Evolutionary conservation across 352 stramenopile genomes (phyloP).

Genomic region (Phytophthora sansomeana): DNA sequence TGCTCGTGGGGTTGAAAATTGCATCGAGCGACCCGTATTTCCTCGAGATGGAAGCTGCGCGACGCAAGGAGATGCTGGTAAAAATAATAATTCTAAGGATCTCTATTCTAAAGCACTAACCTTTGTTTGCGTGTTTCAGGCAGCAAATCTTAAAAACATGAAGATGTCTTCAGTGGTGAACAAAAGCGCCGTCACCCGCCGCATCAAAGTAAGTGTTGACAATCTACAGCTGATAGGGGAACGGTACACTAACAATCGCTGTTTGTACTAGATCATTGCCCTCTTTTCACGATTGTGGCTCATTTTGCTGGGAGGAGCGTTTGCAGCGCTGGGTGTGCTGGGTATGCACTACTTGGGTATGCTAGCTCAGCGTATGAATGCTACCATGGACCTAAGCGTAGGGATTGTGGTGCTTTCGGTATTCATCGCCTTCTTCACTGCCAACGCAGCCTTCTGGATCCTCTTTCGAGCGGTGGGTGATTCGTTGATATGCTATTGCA

Average conservation of each 20-base stretch:
- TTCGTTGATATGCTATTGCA: not conserved
- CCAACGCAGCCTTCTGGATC: conserved; percentile 74
- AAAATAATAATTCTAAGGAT: not conserved
- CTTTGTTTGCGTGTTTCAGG: conserved; percentile 15
- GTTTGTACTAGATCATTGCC: conserved; percentile 49
- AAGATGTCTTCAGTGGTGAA: conserved; percentile 53
- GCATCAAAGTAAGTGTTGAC: conserved; percentile 34
- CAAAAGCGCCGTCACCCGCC: conserved; percentile 36
- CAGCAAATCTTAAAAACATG: conserved; percentile 43
- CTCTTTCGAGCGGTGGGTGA: conserved; percentile 58
- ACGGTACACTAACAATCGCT: not conserved
- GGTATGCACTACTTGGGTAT: conserved; percentile 80
- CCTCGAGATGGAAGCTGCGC: conserved; percentile 59
- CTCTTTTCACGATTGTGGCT: conserved; percentile 65
- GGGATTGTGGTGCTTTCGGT: conserved; percentile 55
- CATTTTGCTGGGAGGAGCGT: conserved; percentile 60
- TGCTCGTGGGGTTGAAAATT: conserved; percentile 63
- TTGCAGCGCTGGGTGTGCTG: conserved; percentile 62
- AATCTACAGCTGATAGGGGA: not conserved
- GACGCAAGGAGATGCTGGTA: conserved; percentile 57
- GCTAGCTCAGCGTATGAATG: conserved; percentile 59
- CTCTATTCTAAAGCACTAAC: not conserved
- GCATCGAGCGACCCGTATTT: conserved; percentile 69
- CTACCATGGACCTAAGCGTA: conserved; percentile 44
- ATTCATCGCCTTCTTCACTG: conserved; percentile 61